Percentiles rank a stretch among this genome's conserved stretches.
Evolutionary conservation across 2,329 filamentous ascomycete species (phyloP).

Genomic region (Monosporascus cannonballus): DNA sequence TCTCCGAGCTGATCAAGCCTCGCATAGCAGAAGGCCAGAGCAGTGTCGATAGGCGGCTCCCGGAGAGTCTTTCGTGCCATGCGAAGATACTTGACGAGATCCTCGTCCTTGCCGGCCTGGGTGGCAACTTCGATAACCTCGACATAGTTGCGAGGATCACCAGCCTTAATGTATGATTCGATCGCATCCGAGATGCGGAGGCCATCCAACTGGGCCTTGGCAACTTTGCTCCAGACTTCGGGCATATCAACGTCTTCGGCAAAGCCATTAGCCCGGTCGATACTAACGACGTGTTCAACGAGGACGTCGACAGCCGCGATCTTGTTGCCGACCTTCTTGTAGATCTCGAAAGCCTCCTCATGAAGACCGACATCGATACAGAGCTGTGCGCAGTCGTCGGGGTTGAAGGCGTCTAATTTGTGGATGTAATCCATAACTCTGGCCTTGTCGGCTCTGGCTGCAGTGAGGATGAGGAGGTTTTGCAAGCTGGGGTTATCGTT

Average conservation of each 20-base stretch:
- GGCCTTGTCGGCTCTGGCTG: constrained; percentile 91
- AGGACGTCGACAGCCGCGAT: constrained; percentile 82
- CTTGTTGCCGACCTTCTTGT: constrained; percentile 95
- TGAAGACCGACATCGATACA: constrained; percentile 93
- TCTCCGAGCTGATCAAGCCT: constrained; percentile 87
- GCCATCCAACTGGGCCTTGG: constrained; percentile 94
- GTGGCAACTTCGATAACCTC: constrained; percentile 97
- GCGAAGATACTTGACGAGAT: constrained; percentile 89
- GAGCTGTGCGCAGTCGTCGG: constrained; percentile 86
- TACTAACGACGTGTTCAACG: constrained; percentile 94
- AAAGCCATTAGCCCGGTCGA: constrained; percentile 92
- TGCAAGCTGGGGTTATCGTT: constrained; percentile 96
- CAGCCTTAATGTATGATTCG: constrained; percentile 93
- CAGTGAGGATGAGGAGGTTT: constrained; percentile 93
- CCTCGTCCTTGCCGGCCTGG: constrained; percentile 94
- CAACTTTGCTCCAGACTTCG: constrained; percentile 97
- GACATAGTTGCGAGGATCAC: constrained; percentile 84
- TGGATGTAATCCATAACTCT: constrained; percentile 96
- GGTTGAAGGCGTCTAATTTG: constrained; percentile 79
- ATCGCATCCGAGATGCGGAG: constrained; percentile 89
- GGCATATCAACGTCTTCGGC: constrained; percentile 90
- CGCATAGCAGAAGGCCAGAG: constrained; percentile 87
- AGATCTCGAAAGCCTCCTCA: constrained; percentile 97
- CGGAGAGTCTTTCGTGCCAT: constrained; percentile 97
- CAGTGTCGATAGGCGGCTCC: constrained; percentile 89